Conservation (phyloP, 129 eudicot genomes). For the Erigeron canadensis region DNA sequence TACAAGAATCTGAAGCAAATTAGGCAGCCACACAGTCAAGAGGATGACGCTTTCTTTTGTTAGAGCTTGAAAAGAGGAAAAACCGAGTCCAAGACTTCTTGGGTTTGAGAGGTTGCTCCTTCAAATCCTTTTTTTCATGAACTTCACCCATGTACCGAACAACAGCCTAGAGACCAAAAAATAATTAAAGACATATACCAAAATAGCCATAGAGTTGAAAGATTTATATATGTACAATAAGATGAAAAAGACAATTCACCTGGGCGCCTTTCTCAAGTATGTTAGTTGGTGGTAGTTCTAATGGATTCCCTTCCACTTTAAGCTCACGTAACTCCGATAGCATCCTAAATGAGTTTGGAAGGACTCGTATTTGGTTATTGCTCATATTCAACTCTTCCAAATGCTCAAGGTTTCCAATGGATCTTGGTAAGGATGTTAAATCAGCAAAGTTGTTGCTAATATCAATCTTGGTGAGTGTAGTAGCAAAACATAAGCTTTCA, state of each 20-base stretch:
- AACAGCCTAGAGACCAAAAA: conserved; percentile 53
- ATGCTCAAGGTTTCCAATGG: conserved; percentile 88
- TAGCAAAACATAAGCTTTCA: conserved; percentile 91
- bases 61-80: conserved; percentile 50
- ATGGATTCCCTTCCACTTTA: conserved; percentile 82
- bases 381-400: conserved; percentile 77
- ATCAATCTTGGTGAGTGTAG: conserved; percentile 68
- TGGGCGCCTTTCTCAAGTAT: conserved; percentile 65
- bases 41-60: conserved; percentile 55
- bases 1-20: background rate
- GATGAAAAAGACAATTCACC: conserved; percentile 34
- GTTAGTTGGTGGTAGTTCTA: conserved; percentile 64
- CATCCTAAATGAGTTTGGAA: conserved; percentile 85
- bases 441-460: conserved; percentile 92
- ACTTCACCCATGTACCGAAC: conserved; percentile 73
- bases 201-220: conserved; percentile 9
- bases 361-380: conserved; percentile 74
- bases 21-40: conserved; percentile 39
- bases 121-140: conserved; percentile 53
- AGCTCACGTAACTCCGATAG: conserved; percentile 51
- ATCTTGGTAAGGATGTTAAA: conserved; percentile 66
- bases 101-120: conserved; percentile 59
- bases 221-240: background rate
- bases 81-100: conserved; percentile 73
- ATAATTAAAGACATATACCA: background rate